Evolutionary conservation across 495 filamentous ascomycete species (phyloP), one percentile per base, ranked within the genome.

Genomic region (Xylaria nigripes): DNA sequence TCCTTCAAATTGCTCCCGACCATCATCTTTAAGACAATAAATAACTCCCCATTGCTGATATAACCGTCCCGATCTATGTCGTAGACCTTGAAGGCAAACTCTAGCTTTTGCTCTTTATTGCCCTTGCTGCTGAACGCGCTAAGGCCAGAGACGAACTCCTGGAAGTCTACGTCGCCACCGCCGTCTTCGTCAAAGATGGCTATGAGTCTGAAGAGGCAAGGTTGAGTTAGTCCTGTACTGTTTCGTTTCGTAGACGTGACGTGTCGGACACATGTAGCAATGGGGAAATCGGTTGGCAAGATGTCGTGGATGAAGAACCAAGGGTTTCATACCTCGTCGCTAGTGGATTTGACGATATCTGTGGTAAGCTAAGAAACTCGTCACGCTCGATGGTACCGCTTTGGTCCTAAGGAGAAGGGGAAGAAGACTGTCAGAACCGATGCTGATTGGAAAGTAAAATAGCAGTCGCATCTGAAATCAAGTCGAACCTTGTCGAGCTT

Each of bases 21-120:
- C 93, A 99, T 99, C 93, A 99, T 99, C 84, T 99, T 99, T 59
- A 99, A 77, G 64, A 99, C 93, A 66, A 99, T 96, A 70, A 97
- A 99, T 41, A 99, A 78, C 76, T 99, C 93, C 56, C 93, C 93
- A 72, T 99, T 99, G 74, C 87, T 93, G 62, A 99, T 99, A 71
- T 88, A 99, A 5, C 94, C 93, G 73, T 99, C 93, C 25, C 93
- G 86, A 74, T 99, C 93, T 60, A 99, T 97, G 69, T 99, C 93
- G 76, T 99, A 99, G 45, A 99, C 93, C 71, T 96, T 94, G 81
- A 99, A 99, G 42, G 93, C 93, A 67, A 99, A 99, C 24, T 80
- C 84, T 54, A 97, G 79, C 75, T 99, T 99, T 73, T 99, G 92
- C 70, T 96, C 89, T 77, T 99, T 96, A 77, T 96, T 96, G 42